Evolutionary conservation across 2,329 filamentous ascomycete genomes (phyloP), one percentile per base, ranked within the genome.

Genomic region (Alternaria sp.): DNA sequence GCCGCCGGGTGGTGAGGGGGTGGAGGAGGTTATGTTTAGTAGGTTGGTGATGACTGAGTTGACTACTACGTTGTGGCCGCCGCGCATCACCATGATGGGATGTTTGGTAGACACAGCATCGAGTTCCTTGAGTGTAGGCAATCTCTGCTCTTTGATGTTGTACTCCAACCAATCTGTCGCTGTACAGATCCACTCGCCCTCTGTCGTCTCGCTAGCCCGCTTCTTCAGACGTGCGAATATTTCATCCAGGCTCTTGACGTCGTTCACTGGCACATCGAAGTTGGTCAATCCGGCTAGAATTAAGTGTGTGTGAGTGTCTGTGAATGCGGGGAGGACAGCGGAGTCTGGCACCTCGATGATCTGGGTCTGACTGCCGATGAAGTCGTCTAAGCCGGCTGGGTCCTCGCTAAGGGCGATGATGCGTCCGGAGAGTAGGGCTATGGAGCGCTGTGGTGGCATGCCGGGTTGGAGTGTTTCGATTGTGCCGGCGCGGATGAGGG

Each of bases 21-120:
- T 40, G 36, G 2, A 0, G 9, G n/a, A 17, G 0, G 36, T 40
- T 17, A 17, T 1, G n/a, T 40, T 40, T 3, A 40, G 8, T 0
- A 40, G 15, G 0, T 3, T 1, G 1, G 36, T 0, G 1, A 40
- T 1, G 36, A 17, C 15, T 0, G 36, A 40, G n/a, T 40, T 40
- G n/a, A 40, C n/a, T 0, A 40, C n/a, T 0, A 40, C n/a, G n/a
- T 40, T 40, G 5, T 40, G 36, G 3, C 36, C 36, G 6, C 36
- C 36, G 1, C 36, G 15, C 36, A 40, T 40, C 0, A 40, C 36
- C 36, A 40, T 40, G 9, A 40, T 17, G 36, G 36, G 36, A 6
- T 40, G 36, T 6, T 40, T 40, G 0, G 36, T 40, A 1, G 36
- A 40, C 0, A 40, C n/a, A 0, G n/a, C 36, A 17, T 40, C 36